These are phyloP conservation scores for Tuber brumale DNA, from an alignment of 495 filamentous ascomycete genomes.

Conservation along the genomic window DNA sequence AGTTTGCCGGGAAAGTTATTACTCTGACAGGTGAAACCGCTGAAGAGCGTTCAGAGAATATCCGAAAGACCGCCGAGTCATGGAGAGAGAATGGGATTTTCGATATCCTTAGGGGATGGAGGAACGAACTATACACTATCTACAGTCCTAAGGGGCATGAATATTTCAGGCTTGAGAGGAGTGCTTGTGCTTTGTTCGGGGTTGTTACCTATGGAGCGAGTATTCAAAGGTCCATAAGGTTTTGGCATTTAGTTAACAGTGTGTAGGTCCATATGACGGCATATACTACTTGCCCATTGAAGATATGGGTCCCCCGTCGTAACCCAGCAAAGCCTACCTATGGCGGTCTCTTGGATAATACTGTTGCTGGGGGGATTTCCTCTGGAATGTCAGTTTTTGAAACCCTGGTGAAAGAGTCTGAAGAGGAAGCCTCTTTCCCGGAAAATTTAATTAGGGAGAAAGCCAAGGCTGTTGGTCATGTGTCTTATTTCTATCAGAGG, in stretches of 20 bases:
- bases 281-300: conserved; percentile 57
- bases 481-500: conserved; percentile 81
- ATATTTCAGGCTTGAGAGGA: conserved; percentile 67
- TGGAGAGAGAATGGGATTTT: conserved; percentile 63
- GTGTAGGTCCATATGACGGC: conserved; percentile 66
- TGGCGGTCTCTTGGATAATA: conserved; percentile 83
- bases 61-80: conserved; percentile 55
- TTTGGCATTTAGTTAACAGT: neutral
- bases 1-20: conserved; percentile 48
- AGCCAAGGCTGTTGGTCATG: conserved; percentile 56
- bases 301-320: conserved; percentile 78
- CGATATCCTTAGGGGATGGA: conserved; percentile 71
- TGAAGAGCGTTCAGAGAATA: conserved; percentile 53
- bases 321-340: conserved; percentile 75
- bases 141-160: conserved; percentile 58
- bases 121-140: conserved; percentile 79
- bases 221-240: conserved; percentile 22
- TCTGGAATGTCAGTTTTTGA: conserved; percentile 69
- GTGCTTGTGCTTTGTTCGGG: conserved; percentile 73
- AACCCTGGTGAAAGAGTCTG: conserved; percentile 74
- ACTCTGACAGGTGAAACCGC: conserved; percentile 49
- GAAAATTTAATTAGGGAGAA: conserved; percentile 58
- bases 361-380: conserved; percentile 82
- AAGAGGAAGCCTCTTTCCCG: conserved; percentile 83
- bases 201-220: conserved; percentile 70